Evolutionary conservation across 208 protist species (phyloP).

Genomic region (Leptomonas seymouri): DNA sequence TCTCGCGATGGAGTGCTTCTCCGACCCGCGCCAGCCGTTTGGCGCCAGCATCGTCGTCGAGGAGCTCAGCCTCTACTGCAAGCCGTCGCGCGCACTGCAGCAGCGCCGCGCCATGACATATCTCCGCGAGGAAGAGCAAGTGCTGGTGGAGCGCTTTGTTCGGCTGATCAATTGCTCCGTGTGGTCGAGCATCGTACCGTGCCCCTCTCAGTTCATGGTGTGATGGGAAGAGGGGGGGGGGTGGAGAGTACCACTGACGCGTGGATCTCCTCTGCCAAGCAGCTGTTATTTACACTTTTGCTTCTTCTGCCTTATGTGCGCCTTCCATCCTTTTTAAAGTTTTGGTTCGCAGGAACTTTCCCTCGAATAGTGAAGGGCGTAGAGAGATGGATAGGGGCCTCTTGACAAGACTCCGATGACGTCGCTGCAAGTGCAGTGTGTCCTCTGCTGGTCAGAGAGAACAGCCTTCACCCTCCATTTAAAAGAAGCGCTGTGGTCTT

Average conservation of each 20-base stretch:
- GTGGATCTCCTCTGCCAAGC: no score
- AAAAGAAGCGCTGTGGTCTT: no score
- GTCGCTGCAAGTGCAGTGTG: no score
- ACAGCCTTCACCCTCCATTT: no score
- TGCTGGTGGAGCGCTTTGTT: conserved; percentile 35
- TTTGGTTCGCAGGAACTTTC: no score
- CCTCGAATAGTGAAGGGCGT: no score
- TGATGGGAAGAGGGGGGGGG: background rate
- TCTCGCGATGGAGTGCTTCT: conserved; percentile 42
- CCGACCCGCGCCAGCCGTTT: conserved; percentile 21
- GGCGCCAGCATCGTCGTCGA: conserved; percentile 31
- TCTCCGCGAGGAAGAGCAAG: conserved; percentile 27
- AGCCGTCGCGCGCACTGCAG: conserved; percentile 15
- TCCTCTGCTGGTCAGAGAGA: no score
- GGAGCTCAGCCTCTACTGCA: conserved; percentile 39
- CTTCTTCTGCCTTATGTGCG: no score
- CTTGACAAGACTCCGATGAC: no score
- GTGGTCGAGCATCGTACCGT: conserved; percentile 32
- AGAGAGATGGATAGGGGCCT: no score
- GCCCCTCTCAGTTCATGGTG: conserved; percentile 19
- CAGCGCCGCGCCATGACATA: conserved; percentile 33
- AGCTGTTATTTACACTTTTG: no score
- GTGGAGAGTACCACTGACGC: background rate
- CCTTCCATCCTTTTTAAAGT: no score
- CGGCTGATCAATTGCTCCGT: conserved; percentile 33